Evolutionary conservation across 1,284 basidiomycete genomes (phyloP), one percentile per base, ranked within the genome.

Genomic region (Puccinia hordei): DNA sequence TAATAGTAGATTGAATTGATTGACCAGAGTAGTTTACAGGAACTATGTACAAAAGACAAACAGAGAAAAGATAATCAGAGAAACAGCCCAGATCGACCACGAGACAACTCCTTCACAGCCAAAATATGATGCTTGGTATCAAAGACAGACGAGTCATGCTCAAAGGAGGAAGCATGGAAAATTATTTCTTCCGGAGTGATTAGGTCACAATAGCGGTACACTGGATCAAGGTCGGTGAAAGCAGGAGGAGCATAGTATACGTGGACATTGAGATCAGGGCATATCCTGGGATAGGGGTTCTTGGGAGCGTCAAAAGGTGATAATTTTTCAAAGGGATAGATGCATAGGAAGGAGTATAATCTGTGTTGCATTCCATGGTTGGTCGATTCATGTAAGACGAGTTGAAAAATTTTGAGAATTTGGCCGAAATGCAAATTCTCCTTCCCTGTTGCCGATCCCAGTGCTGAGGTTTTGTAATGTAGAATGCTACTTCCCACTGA

Each of bases 211-310:
- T 51, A 69, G 46, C 27, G 49, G 27, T 59, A 59, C 0, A 57
- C 10, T 69, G 33, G 51, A 41, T 78, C 75, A 10, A 68, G 10
- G 35, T 78, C 33, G 38, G 46, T 33, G 55, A 78, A 61, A 41
- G n/a, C 15, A 24, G 65, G 65, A 10, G 65, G 75, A 51, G 63
- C 3, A 69, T 78, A 78, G 41, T 53, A 69, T n/a, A 41, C 8
- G 33, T 59, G 30, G 10, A 78, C 41, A 44, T 78, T 49, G 19
- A 78, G 51, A 55, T 69, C 65, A 22, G 46, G 63, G 38, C 65
- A 78, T 41, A 78, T 41, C 33, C 38, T 77, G 24, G 44, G 61
- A 41, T 68, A 77, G 44, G 75, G 75, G n/a, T 66, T 55, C 24
- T 76, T 65, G 6, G 35, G 33, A 63, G 1, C 4, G 30, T 76